These are phyloP conservation scores for Phytophthora tubulina DNA, from an alignment of 352 stramenopile genomes.

Conservation along the genomic window DNA sequence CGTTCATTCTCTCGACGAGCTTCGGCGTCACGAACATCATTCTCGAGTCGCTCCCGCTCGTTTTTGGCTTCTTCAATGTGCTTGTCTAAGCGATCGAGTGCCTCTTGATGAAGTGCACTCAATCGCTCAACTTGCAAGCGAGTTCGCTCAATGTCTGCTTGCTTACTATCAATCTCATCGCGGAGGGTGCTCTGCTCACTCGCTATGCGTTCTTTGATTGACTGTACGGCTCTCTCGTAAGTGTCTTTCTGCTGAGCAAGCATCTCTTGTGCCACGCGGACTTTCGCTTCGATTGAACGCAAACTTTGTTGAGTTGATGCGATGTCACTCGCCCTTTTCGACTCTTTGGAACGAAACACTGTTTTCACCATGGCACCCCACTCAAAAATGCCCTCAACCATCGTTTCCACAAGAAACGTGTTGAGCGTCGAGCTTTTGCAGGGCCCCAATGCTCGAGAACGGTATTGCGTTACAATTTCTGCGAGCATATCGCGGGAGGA, in stretches of 20 bases:
- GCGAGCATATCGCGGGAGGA: slow-evolving; percentile 51
- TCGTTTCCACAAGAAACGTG: slow-evolving; percentile 58
- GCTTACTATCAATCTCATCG: slow-evolving; percentile 71
- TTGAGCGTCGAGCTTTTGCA: slow-evolving; percentile 46
- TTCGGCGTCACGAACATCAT: slow-evolving; percentile 45
- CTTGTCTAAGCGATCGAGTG: slow-evolving; percentile 51
- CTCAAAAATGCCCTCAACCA: slow-evolving; percentile 65
- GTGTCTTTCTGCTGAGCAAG: slow-evolving; percentile 71
- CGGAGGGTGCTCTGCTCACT: slow-evolving; percentile 57
- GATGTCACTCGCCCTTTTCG: slow-evolving; percentile 49
- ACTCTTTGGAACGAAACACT: slow-evolving; percentile 57
- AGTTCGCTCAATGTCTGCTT: slow-evolving; percentile 65
- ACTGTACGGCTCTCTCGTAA: slow-evolving; percentile 66
- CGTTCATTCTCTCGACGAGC: slow-evolving; percentile 58
- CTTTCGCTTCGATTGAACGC: slow-evolving; percentile 64
- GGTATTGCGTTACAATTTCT: slow-evolving; percentile 56
- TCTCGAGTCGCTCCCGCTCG: slow-evolving; percentile 63
- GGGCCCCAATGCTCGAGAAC: slow-evolving; percentile 41
- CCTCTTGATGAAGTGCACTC: slow-evolving; percentile 67
- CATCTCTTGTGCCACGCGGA: slow-evolving; percentile 64
- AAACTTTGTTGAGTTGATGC: slow-evolving; percentile 56
- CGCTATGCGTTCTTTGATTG: slow-evolving; percentile 58
- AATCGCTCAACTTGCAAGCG: slow-evolving; percentile 67
- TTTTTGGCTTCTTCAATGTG: slow-evolving; percentile 71
- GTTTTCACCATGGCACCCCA: slow-evolving; percentile 64